Percentiles rank a stretch among this genome's conserved stretches.
Evolutionary conservation across 2,329 filamentous ascomycete genomes (phyloP).

Genomic region (Akanthomyces lecanii): DNA sequence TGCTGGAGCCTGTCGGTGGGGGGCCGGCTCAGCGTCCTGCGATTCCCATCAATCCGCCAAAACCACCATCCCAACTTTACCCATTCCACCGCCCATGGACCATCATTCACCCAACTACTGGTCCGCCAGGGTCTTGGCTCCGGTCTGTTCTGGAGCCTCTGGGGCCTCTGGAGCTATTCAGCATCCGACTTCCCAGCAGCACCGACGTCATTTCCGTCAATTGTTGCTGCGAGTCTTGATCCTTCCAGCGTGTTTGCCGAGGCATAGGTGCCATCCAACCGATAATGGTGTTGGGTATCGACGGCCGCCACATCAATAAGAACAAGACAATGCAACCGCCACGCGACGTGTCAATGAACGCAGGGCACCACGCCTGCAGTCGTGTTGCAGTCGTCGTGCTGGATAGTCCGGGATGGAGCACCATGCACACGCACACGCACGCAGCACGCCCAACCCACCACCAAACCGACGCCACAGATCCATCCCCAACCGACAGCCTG

Average conservation of each 20-base stretch:
- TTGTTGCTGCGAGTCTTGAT: neutral
- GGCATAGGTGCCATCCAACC: neutral
- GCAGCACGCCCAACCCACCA: slow-evolving; percentile 4
- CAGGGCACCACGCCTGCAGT: neutral
- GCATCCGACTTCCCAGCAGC: neutral
- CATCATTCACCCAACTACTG: neutral
- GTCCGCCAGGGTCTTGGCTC: neutral
- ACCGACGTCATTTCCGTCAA: neutral
- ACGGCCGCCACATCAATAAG: neutral
- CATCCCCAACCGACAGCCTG: neutral
- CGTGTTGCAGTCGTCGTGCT: neutral
- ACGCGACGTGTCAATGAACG: slow-evolving; percentile 8
- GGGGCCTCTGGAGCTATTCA: neutral
- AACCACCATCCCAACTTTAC: slow-evolving; percentile 4
- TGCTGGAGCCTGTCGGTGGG: neutral
- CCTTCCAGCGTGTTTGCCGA: neutral
- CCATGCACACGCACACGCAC: neutral
- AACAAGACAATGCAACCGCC: neutral
- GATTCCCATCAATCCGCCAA: slow-evolving; percentile 2
- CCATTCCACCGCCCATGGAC: neutral
- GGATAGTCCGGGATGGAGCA: neutral
- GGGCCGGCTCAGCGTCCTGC: neutral
- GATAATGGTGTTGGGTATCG: neutral
- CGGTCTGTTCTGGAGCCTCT: neutral
- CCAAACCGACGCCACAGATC: slow-evolving; percentile 10